phyloP scores from a whole-genome alignment of 2,329 filamentous ascomycete species.

The Plectosphaerella cucumerina region DNA sequence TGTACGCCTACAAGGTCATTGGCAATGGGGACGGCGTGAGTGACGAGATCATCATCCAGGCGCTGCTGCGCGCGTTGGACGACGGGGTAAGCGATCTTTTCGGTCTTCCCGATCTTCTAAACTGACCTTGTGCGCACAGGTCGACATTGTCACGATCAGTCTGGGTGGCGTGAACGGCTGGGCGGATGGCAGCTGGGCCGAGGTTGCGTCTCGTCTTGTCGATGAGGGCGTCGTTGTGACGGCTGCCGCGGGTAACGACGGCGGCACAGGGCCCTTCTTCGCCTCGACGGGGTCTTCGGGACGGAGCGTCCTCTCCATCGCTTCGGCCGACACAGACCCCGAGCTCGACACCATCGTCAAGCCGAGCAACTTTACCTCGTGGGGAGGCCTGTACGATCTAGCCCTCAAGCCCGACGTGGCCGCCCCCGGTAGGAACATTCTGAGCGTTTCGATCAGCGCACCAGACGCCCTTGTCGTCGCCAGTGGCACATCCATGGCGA shows the following conservation, averaged over 20 bases:
- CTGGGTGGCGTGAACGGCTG: conserved; percentile 23
- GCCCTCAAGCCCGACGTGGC: conserved; percentile 8
- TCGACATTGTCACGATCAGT: conserved; percentile 28
- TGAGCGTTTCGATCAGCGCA: conserved; percentile 5
- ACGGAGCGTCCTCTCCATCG: conserved; percentile 34
- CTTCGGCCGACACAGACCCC: conserved; percentile 27
- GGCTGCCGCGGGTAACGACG: conserved; percentile 37
- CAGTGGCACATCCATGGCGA: conserved; percentile 3
- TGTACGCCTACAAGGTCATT: conserved; percentile 25
- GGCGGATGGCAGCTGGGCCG: conserved; percentile 21
- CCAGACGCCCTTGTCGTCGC: conserved; percentile 11
- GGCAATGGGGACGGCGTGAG: conserved; percentile 15
- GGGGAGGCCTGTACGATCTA: conserved; percentile 7
- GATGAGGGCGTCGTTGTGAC: conserved; percentile 34
- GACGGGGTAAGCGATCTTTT: conserved; percentile 15
- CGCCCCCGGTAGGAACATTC: conserved; percentile 7
- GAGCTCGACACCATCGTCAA: background rate
- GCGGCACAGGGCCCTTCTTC: conserved; percentile 32
- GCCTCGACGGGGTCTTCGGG: conserved; percentile 34
- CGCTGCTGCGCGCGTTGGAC: conserved; percentile 22
- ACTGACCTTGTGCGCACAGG: background rate
- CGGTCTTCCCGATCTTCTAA: background rate
- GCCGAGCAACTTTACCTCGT: background rate
- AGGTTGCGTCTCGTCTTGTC: conserved; percentile 34
- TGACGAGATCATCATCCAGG: conserved; percentile 23